Evolutionary conservation across 345 rosid species (phyloP).

Genomic region (Litchi chinensis): DNA sequence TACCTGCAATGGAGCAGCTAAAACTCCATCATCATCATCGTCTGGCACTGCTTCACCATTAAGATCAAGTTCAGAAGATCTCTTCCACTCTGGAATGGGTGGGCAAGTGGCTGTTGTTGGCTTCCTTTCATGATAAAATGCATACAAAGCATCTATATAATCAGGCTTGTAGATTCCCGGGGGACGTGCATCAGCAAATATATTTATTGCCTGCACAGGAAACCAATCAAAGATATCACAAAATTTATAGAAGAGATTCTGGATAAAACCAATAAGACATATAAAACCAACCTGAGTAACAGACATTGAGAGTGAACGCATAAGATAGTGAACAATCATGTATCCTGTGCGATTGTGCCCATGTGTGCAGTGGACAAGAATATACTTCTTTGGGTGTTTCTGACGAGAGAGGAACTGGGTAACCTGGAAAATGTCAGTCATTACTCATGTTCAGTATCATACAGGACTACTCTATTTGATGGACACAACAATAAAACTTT

Average conservation of each 20-base stretch:
- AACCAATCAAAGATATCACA: conserved; percentile 22
- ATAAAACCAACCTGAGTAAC: conserved; percentile 69
- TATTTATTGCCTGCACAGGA: conserved; percentile 68
- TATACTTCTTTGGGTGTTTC: conserved; percentile 74
- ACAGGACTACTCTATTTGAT: background rate
- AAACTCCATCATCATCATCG: conserved; percentile 68
- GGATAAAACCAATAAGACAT: conserved; percentile 10
- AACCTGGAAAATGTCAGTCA: conserved; percentile 51
- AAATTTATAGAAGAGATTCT: background rate
- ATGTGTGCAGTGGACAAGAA: conserved; percentile 98
- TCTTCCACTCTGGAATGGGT: conserved; percentile 95
- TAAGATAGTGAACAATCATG: conserved; percentile 92
- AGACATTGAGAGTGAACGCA: conserved; percentile 78
- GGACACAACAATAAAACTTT: background rate
- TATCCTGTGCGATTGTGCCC: conserved; percentile 98
- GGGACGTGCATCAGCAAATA: conserved; percentile 86
- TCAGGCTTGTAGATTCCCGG: conserved; percentile 98
- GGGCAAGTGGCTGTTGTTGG: conserved; percentile 77
- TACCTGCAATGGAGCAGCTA: conserved; percentile 51
- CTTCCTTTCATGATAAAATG: conserved; percentile 91
- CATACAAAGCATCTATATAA: conserved; percentile 77
- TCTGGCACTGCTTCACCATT: conserved; percentile 93
- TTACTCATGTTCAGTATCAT: background rate
- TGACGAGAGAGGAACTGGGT: conserved; percentile 68
- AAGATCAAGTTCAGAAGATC: conserved; percentile 89